Base-by-base conservation (phyloP, 2,329 filamentous ascomycete genomes). In the Neobulgaria alba region DNA sequence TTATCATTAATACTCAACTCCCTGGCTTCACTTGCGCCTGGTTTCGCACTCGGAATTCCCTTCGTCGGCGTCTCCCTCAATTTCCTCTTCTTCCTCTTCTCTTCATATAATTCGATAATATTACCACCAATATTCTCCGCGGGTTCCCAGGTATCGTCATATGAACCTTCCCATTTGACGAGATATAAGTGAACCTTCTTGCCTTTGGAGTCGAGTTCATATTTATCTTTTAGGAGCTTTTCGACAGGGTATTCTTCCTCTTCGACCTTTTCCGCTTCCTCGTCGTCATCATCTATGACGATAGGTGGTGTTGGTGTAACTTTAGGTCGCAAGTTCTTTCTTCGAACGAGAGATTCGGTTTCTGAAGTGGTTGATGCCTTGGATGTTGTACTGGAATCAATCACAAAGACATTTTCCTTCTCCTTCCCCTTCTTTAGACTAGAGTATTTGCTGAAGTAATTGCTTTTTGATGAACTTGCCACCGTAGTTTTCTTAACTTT, bases 111-210 rank as follows among this genome's bases (percentile, higher is more conserved):
- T 17, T 33, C 18, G 10, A 37, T 29, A 14, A 42, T 15, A 26
- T 32, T 42, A 1, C 31, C 8, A 4, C 42, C 43, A 7, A 60
- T 42, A 38, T 53, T 49, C 5, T 44, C 36, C 4, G 41, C 51
- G 5, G 52, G 53, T 23, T 60, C 54, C 57, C 56, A 58, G 1
- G 52, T 46, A 21, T 53, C 32, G 5, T 38, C 26, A 29, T 39
- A 50, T 29, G 53, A 33, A 1, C 54, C 56, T 5, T 46, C 48
- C 57, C 57, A 59, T 29, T 52, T 48, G 14, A 59, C 51, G 2
- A 50, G 31, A 26, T 57, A 60, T 23, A 43, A 48, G 3, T 39
- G 15, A 5, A 42, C 31, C 12, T 18, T 33, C 14, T 42, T 46
- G 10, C 47, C 48, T 20, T 49, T 33, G 10, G 43, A 41, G 15